A percentile compares a stretch with the other conserved stretches of the same genome.
Evolutionary conservation across 129 eudicot species (phyloP).

Genomic region (Flaveria linearis): DNA sequence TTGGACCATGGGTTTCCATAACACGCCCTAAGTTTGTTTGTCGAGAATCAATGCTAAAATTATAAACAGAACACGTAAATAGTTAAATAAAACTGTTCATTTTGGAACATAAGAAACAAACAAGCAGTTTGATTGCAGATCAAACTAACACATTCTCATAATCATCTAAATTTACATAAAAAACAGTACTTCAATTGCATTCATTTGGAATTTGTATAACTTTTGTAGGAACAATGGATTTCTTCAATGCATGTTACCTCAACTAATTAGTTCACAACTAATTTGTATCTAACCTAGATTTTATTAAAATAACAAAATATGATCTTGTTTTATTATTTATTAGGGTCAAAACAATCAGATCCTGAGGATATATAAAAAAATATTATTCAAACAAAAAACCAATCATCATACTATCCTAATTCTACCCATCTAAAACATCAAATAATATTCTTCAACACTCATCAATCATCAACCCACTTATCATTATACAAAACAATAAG

Average conservation of each 20-base stretch:
- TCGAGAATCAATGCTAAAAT: constrained; percentile 48
- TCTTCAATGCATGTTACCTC: background rate
- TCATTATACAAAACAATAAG: too few species aligned
- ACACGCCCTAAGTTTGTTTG: constrained; percentile 70
- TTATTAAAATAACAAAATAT: too few species aligned
- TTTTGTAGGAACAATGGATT: background rate
- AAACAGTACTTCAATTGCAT: background rate
- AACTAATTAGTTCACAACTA: too few species aligned
- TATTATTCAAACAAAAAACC: too few species aligned
- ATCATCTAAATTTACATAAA: background rate
- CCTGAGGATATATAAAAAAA: too few species aligned
- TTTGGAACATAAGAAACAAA: background rate
- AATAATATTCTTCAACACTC: too few species aligned
- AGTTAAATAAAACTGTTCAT: background rate
- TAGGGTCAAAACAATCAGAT: too few species aligned
- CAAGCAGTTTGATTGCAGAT: background rate
- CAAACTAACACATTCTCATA: constrained; percentile 1
- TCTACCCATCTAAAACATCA: too few species aligned
- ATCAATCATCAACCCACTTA: too few species aligned
- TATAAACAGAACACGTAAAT: constrained; percentile 12
- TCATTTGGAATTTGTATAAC: background rate
- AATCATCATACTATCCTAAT: too few species aligned
- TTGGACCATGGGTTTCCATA: constrained; percentile 79
- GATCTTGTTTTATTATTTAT: too few species aligned
- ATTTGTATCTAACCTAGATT: too few species aligned